phyloP scores from a whole-genome alignment of 2,329 filamentous ascomycete species.

The Penicillium crustosum region DNA sequence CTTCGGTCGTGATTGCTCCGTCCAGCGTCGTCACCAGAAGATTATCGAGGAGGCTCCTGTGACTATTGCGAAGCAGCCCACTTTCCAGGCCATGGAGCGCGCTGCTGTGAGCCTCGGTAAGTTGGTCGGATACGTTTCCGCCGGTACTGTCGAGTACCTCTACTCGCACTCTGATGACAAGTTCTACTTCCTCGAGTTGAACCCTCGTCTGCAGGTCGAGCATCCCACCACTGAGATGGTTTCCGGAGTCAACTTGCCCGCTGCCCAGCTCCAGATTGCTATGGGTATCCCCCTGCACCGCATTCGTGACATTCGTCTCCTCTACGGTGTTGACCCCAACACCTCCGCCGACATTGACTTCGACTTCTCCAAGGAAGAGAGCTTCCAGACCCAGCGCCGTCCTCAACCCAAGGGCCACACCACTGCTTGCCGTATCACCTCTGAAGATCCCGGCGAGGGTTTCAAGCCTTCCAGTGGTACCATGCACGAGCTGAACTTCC shows the following conservation, averaged over 20 bases:
- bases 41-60: constrained; percentile 99
- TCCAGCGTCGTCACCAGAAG: constrained; percentile 97
- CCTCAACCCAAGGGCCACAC: constrained; percentile 95
- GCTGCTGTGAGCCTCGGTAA: constrained; percentile 90
- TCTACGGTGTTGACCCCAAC: constrained; percentile 94
- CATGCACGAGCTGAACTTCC: constrained; percentile 98
- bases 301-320: constrained; percentile 90
- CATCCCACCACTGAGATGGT: constrained; percentile 99
- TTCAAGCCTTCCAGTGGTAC: constrained; percentile 99
- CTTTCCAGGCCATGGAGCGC: constrained; percentile 95
- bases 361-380: constrained; percentile 85
- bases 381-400: constrained; percentile 78
- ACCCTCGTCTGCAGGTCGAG: constrained; percentile 98
- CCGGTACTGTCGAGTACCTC: constrained; percentile 97
- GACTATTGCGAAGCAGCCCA: constrained; percentile 84
- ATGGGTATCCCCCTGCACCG: constrained; percentile 97
- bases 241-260: constrained; percentile 92
- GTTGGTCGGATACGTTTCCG: constrained; percentile 96
- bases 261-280: constrained; percentile 95
- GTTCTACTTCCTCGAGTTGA: constrained; percentile 98
- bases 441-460: constrained; percentile 95
- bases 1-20: constrained; percentile 97
- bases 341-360: constrained; percentile 88
- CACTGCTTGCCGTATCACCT: constrained; percentile 98
- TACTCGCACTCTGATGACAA: constrained; percentile 98